Percentiles rank a stretch among this genome's conserved stretches.
Evolutionary conservation across 2,329 filamentous ascomycete species (phyloP).

Genomic region (Xylaria sp.): DNA sequence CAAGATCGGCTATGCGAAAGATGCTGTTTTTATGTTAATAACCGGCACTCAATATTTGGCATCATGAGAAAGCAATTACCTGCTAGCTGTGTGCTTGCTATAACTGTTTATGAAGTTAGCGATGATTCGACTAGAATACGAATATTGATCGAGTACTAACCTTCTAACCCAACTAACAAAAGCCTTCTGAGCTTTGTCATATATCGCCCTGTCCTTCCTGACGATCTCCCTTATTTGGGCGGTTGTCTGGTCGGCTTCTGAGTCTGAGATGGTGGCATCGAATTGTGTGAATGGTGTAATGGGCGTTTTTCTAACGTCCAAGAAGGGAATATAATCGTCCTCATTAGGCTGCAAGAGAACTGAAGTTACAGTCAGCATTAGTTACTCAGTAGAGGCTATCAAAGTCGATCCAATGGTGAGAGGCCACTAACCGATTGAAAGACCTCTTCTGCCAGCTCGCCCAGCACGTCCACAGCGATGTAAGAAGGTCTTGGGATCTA

Average conservation of each 20-base stretch:
- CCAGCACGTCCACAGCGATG: slow-evolving; percentile 89
- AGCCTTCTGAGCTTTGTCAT: slow-evolving; percentile 83
- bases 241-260: slow-evolving; percentile 54
- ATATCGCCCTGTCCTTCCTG: slow-evolving; percentile 50
- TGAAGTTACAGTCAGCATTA: slow-evolving; percentile 1
- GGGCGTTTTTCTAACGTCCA: slow-evolving; percentile 82
- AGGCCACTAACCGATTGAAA: slow-evolving; percentile 53
- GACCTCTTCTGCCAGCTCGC: slow-evolving; percentile 76
- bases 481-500: slow-evolving; percentile 88
- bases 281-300: slow-evolving; percentile 59
- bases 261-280: slow-evolving; percentile 50
- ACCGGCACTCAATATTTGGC: background rate
- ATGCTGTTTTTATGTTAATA: slow-evolving; percentile 43
- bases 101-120: slow-evolving; percentile 47
- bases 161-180: slow-evolving; percentile 89
- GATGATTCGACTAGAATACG: background rate
- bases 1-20: slow-evolving; percentile 73
- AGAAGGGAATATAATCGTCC: slow-evolving; percentile 83
- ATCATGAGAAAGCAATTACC: slow-evolving; percentile 31
- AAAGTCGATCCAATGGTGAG: too few species aligned
- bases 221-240: slow-evolving; percentile 57
- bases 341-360: slow-evolving; percentile 80
- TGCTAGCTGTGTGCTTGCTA: slow-evolving; percentile 81
- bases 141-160: slow-evolving; percentile 3
- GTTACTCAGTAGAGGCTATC: background rate